Base-by-base conservation (phyloP, 1,284 basidiomycete species). In the Fomitopsis palustris region DNA sequence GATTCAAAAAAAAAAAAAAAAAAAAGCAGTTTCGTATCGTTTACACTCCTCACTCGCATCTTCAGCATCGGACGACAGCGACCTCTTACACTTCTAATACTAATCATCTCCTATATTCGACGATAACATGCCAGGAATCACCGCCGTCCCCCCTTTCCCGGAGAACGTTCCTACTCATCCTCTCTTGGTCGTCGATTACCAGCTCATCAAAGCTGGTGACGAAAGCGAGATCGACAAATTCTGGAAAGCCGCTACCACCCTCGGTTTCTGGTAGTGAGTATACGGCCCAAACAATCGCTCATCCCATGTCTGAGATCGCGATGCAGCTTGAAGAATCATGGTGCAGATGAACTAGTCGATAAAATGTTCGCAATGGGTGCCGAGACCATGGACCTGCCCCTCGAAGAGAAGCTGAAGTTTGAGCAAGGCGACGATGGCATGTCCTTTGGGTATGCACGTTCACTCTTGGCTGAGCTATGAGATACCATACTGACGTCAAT, bases 281-380 rank as follows among this genome's bases (percentile, higher is more conserved):
- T 39, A 37, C 10, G 4, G 21, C 17, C 12, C 55, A 27, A 10
- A 14, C 2, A 21, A n/a, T 8, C 3, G 10, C 19, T 47, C 19
- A 16, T n/a, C 16, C 14, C 16, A 9, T 37, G 3, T 27, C 55
- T 33, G 4, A 52, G 7, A 21, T 6, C 9, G 39, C 23, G 21
- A 7, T 39, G 3, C n/a, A 74, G 72, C 56, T 56, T 74, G 39
- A 74, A 75, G 67, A 75, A 75, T 59, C 72, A 75, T 56, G 74
- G 73, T 7, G 68, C 65, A n/a, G 71, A 75, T 21, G 65, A 57
- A 12, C 68, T 70, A 31, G 72, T 68, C 2, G 60, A 71, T 29
- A 65, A 61, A 9, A 74, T 77, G 71, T 75, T 75, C 55, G 70
- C 69, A 1, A 67, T 76, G 67, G 75, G 75, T 8, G 63, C 67